phyloP scores from a whole-genome alignment of 352 stramenopile genomes.

The Saprolegnia parasitica region DNA sequence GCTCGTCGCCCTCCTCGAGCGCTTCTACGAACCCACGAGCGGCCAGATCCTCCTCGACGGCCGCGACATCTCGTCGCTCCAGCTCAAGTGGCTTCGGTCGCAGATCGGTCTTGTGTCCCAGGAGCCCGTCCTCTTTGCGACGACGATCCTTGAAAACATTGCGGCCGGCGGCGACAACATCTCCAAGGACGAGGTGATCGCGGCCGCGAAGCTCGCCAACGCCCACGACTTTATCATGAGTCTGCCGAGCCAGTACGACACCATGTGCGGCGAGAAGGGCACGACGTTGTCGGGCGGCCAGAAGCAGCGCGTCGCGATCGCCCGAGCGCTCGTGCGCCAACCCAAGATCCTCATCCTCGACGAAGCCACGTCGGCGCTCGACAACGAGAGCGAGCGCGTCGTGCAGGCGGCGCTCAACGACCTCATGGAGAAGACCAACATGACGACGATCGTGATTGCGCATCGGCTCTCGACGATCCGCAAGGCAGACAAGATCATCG shows the following conservation, averaged over 20 bases:
- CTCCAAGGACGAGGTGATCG: constrained; percentile 67
- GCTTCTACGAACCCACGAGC: constrained; percentile 84
- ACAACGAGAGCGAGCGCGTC: constrained; percentile 59
- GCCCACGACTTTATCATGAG: constrained; percentile 64
- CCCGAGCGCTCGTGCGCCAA: constrained; percentile 62
- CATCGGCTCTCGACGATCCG: constrained; percentile 77
- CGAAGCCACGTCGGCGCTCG: constrained; percentile 73
- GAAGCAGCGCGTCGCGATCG: constrained; percentile 83
- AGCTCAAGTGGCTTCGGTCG: constrained; percentile 61
- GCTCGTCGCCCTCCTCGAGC: constrained; percentile 60
- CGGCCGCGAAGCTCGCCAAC: constrained; percentile 42
- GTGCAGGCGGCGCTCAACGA: constrained; percentile 59
- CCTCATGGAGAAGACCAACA: constrained; percentile 36
- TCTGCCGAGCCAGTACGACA: constrained; percentile 83
- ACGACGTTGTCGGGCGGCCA: constrained; percentile 86
- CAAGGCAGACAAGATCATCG: constrained; percentile 48
- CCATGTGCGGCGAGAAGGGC: constrained; percentile 70
- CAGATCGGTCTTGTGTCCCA: constrained; percentile 77
- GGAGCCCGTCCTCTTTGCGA: constrained; percentile 86
- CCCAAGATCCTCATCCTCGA: constrained; percentile 52
- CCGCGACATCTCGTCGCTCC: constrained; percentile 63
- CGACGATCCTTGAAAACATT: constrained; percentile 91
- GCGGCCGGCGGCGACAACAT: constrained; percentile 51
- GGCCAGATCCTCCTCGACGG: constrained; percentile 80
- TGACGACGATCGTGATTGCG: constrained; percentile 73